Percentiles rank a stretch among this genome's conserved stretches.
Conservation (phyloP, 2,329 filamentous ascomycete genomes). For the Bimuria novae-zelandiae region DNA sequence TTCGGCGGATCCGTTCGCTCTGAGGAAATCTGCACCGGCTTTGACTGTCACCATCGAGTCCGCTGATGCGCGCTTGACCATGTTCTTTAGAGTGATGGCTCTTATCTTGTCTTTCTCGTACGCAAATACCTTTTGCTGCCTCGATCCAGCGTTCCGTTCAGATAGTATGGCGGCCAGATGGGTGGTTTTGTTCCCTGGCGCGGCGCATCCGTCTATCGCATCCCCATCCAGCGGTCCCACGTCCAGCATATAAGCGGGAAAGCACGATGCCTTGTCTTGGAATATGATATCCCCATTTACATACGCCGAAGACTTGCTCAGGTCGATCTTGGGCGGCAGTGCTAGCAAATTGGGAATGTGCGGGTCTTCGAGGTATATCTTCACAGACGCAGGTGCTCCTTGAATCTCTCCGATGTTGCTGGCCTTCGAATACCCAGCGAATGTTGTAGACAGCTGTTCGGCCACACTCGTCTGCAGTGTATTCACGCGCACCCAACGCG, state of each 20-base stretch:
- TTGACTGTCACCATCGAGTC: slow-evolving; percentile 69
- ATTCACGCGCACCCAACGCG: slow-evolving; percentile 93
- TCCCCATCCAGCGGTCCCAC: slow-evolving; percentile 70
- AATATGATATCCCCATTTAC: slow-evolving; percentile 78
- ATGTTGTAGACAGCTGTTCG: slow-evolving; percentile 75
- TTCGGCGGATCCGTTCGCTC: slow-evolving; percentile 66
- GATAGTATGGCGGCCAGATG: slow-evolving; percentile 79
- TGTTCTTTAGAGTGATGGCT: slow-evolving; percentile 77
- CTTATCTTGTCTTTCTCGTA: slow-evolving; percentile 77
- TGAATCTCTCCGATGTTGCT: slow-evolving; percentile 62
- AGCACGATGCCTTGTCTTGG: slow-evolving; percentile 96
- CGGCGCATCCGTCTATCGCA: slow-evolving; percentile 89
- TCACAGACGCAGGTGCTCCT: slow-evolving; percentile 45
- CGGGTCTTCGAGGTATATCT: slow-evolving; percentile 71
- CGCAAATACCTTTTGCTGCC: slow-evolving; percentile 65
- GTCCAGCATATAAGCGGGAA: slow-evolving; percentile 86
- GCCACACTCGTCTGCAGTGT: slow-evolving; percentile 72
- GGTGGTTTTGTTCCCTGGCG: slow-evolving; percentile 96
- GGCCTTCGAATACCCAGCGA: slow-evolving; percentile 65
- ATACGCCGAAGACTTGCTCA: slow-evolving; percentile 77
- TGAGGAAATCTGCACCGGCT: slow-evolving; percentile 79
- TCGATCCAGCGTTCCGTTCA: slow-evolving; percentile 40
- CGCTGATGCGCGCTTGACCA: slow-evolving; percentile 79
- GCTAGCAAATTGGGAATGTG: slow-evolving; percentile 85
- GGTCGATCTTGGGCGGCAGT: slow-evolving; percentile 70